Percentiles rank a stretch among this genome's conserved stretches.
Evolutionary conservation across 495 filamentous ascomycete genomes (phyloP).

Genomic region (Penicillium crystallinum): DNA sequence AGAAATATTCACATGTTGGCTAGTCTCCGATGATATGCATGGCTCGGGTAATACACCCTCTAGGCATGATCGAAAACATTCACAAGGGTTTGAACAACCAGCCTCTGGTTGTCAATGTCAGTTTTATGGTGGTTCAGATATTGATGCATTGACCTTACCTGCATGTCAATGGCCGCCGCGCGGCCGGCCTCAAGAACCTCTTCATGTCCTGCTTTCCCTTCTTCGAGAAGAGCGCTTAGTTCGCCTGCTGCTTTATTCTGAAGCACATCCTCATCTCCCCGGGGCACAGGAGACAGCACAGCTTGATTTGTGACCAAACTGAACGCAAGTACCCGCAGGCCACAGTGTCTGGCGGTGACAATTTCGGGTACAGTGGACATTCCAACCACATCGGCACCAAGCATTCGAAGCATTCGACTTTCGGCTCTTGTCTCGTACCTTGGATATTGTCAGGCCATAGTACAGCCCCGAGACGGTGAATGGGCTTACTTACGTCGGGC

Average conservation of each 20-base stretch:
- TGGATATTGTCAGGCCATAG: constrained; percentile 2
- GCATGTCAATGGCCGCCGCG: constrained; percentile 61
- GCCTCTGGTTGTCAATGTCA: constrained; percentile 29
- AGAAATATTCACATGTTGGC: background rate
- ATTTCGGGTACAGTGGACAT: constrained; percentile 81
- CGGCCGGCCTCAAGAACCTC: constrained; percentile 65
- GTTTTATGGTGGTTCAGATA: background rate
- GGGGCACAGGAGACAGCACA: constrained; percentile 57
- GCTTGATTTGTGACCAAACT: constrained; percentile 74
- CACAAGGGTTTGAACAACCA: constrained; percentile 36
- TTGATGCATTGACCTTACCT: constrained; percentile 43
- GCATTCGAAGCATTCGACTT: constrained; percentile 61
- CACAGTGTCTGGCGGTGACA: constrained; percentile 65
- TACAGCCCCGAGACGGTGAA: no score
- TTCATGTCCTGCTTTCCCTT: constrained; percentile 66
- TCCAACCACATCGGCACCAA: constrained; percentile 70
- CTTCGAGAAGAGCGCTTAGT: constrained; percentile 50
- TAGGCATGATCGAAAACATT: constrained; percentile 19
- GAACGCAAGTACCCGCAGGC: constrained; percentile 64
- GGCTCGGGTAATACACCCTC: background rate
- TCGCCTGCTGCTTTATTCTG: constrained; percentile 40
- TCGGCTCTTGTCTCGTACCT: constrained; percentile 76
- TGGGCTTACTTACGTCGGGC: constrained; percentile 54
- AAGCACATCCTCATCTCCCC: constrained; percentile 52
- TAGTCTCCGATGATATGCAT: background rate